Evolutionary conservation across 176 grass and related monocot species (phyloP).

Genomic region (Chrysopogon serrulatus): DNA sequence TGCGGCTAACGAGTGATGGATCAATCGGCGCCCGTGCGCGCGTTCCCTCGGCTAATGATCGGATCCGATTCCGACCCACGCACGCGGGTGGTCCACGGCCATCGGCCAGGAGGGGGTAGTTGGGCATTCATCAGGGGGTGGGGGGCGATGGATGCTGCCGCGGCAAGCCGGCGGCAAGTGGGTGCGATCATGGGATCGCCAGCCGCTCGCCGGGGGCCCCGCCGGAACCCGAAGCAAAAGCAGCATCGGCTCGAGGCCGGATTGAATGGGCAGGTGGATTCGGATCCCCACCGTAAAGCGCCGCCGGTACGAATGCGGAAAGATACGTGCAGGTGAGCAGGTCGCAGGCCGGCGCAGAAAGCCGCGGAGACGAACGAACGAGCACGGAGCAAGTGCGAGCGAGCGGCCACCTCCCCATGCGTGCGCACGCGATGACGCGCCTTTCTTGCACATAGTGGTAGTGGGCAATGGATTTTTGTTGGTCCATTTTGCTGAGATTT

Average conservation of each 20-base stretch:
- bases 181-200: constrained; percentile 29
- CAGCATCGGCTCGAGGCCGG: background rate
- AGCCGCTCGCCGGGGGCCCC: background rate
- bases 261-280: background rate
- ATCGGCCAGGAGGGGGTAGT: background rate
- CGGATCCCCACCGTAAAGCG: constrained; percentile 6
- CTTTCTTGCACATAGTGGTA: too few relatives aligned
- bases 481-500: background rate
- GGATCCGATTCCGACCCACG: background rate
- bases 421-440: constrained; percentile 14
- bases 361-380: background rate
- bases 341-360: background rate
- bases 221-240: background rate
- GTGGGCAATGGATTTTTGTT: background rate
- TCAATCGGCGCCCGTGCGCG: background rate
- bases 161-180: background rate
- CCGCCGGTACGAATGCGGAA: background rate
- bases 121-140: constrained; percentile 40
- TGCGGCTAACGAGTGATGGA: background rate
- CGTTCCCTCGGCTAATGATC: background rate
- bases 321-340: background rate
- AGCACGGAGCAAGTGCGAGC: too few relatives aligned
- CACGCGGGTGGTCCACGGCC: constrained; percentile 5
- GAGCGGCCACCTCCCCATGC: background rate
- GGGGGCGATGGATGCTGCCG: background rate